Base-by-base conservation (phyloP, 2,329 filamentous ascomycete genomes). In the Paraconiothyrium sp. region DNA sequence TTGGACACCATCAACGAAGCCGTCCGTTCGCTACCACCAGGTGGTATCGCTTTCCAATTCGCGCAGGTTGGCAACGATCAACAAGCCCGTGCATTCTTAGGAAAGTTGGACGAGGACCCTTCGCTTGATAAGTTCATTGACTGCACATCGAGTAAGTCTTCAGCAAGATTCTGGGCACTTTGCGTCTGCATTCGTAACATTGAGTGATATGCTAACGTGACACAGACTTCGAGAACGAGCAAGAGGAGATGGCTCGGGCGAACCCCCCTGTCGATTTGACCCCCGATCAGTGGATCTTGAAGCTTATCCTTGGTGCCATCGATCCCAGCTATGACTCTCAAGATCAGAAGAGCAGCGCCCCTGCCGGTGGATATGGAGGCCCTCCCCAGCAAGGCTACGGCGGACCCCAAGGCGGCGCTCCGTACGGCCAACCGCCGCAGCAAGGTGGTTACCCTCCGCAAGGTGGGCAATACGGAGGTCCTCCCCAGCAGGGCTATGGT, bases 31-130 rank as follows among this genome's bases (percentile, higher is more conserved):
- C 78, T 88, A 44, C 78, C 87, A 35, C 80, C 81, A 32, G 85
- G 85, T 52, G 86, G 86, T n/a, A 76, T 90, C 61, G 84, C 86
- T 0, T 90, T 90, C 80, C 87, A 90, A 71, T 90, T 90, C 71
- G 88, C 88, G 0, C 89, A 91, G 69, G 89, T 91, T 52, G 89
- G 89, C 64, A 90, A 89, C 67, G 89, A 91, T 69, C 81, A 85
- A 72, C 84, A 85, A 66, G 89, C 89, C 2, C 85, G 86, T 58
- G 84, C 89, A 63, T 91, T 90, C 81, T 80, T 91, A 51, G 77
- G 81, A 52, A 86, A 86, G 69, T 82, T 91, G n/a, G 89, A 91
- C 68, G 84, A 86, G 63, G 87, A 90, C 61, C 86, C 87, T 13
- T 76, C 77, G 24, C 85, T 91, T 69, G 89, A 89, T 51, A 76